These are phyloP conservation scores for Aspergillus leporis DNA, from an alignment of 495 filamentous ascomycete species.

Conservation along the genomic window DNA sequence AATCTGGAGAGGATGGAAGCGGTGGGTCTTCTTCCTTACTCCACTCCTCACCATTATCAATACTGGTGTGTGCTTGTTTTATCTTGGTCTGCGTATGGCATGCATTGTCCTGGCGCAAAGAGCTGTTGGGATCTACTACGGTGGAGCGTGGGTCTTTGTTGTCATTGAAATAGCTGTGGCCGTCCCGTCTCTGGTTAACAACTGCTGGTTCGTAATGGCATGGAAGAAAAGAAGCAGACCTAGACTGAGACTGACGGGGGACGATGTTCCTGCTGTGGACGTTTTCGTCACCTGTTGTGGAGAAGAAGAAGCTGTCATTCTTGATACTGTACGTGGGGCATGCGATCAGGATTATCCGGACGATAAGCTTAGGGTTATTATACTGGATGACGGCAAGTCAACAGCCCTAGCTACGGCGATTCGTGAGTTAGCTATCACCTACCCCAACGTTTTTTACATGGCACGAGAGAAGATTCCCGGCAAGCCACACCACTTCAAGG, in stretches of 20 bases:
- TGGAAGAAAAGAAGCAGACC: background rate
- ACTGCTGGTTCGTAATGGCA: background rate
- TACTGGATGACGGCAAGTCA: conserved; percentile 52
- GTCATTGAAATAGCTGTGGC: background rate
- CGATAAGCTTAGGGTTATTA: conserved; percentile 48
- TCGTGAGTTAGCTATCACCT: background rate
- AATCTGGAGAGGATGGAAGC: background rate
- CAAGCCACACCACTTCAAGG: conserved; percentile 55
- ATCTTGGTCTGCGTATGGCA: background rate
- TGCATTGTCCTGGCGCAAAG: background rate
- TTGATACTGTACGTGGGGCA: conserved; percentile 53
- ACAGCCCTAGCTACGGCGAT: conserved; percentile 38
- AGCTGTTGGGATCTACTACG: background rate
- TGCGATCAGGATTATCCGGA: conserved; percentile 50
- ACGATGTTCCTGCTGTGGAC: conserved; percentile 43
- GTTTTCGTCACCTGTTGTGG: conserved; percentile 53
- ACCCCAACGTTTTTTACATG: conserved; percentile 40
- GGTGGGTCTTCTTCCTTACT: background rate
- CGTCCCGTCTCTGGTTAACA: background rate
- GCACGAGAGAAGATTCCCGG: conserved; percentile 47
- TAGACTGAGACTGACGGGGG: background rate
- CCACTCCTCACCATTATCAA: background rate
- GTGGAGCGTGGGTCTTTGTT: background rate
- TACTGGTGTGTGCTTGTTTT: background rate
- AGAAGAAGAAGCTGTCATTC: conserved; percentile 53